These are phyloP conservation scores for Crithidia bombi DNA, from an alignment of 208 protist genomes.

Conservation along the genomic window DNA sequence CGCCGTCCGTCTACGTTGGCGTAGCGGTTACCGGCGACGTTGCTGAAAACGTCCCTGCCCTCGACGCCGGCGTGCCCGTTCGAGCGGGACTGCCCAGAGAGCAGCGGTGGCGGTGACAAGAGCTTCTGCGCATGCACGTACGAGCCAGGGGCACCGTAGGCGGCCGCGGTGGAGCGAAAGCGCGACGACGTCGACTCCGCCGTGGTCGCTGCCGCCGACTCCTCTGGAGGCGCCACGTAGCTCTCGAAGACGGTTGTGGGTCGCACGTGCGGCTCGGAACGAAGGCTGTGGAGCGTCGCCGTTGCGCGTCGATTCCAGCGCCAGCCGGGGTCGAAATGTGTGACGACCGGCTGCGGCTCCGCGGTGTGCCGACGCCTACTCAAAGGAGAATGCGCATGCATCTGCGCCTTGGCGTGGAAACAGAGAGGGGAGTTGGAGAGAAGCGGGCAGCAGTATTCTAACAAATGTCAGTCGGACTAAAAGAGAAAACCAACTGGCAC, in stretches of 20 bases:
- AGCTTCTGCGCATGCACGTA: background rate
- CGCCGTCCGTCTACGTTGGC: background rate
- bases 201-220: background rate
- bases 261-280: background rate
- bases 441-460: background rate
- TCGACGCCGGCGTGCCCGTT: background rate
- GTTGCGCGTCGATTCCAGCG: slow-evolving; percentile 1
- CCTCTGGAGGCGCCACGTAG: background rate
- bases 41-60: background rate
- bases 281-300: background rate
- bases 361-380: background rate
- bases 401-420: background rate
- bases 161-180: slow-evolving; percentile 14
- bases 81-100: slow-evolving; percentile 7
- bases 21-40: background rate
- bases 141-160: slow-evolving; percentile 5
- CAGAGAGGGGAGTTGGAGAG: no score
- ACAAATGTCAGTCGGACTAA: background rate
- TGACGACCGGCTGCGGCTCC: background rate
- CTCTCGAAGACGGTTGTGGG: background rate
- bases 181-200: background rate
- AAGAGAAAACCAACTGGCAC: no score
- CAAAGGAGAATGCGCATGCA: slow-evolving; percentile 10
- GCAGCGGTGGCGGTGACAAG: background rate
- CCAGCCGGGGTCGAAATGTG: slow-evolving; percentile 1